Base-by-base conservation (phyloP, 768 basidiomycete genomes). In the Mycena chlorophos region DNA sequence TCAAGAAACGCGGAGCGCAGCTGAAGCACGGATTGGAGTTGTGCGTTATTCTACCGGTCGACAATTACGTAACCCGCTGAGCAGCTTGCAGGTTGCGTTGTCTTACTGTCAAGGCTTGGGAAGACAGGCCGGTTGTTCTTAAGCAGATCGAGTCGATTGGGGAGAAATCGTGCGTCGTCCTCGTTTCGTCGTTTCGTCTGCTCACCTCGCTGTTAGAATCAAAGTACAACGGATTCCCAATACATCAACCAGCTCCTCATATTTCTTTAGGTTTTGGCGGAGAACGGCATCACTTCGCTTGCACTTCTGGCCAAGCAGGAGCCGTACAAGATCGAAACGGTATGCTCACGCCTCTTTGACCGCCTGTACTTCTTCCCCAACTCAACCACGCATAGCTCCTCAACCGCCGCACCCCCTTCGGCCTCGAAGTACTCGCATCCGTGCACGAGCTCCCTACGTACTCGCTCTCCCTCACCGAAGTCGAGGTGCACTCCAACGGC, bases 61-160 rank as follows among this genome's bases (percentile, higher is more conserved):
- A 31, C 2, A 53, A 25, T 46, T 49, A 47, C 30, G 50, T n/a
- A 31, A 34, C 22, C 37, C 37, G n/a, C n/a, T n/a, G n/a, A n/a
- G n/a, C n/a, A 20, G 34, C 23, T 42, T 19, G 6, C 45, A 92
- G 93, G 26, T 69, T 88, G 23, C 86, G 95, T 12, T 89, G 86
- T 61, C 65, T 98, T 31, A 80, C 76, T 50, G 91, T 91, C 3
- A 93, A 88, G 63, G 87, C 92, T 39, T 98, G 96, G 96, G 95
- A 98, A 64, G 88, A 94, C 64, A 76, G 90, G 19, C 85, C 93
- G 4, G 74, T 86, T 14, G 88, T 96, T 5, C 79, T 98, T 51
- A 81, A 89, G 14, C 96, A 98, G 68, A 79, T 98, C 48, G 86
- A 90, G 29, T 83, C 86, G n/a, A 86, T 98, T 38, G 96, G 95